Base-by-base conservation (phyloP, 1,139 yeast genomes). In the Yamadazyma epiphylla region DNA sequence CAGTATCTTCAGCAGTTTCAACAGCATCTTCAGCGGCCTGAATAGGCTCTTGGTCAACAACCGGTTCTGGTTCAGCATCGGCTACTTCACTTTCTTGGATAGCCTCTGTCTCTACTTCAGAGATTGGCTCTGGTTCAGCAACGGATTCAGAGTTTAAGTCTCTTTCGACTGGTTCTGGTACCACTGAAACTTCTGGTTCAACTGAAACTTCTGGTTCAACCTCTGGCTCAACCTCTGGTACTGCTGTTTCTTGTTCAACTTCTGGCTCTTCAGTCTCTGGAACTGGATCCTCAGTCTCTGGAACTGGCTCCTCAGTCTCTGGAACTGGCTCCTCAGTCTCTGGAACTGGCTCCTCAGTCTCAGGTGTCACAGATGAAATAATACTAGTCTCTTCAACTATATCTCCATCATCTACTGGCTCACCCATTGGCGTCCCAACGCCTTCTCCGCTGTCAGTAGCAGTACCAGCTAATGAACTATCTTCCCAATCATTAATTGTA, bases 401-500 rank as follows among this genome's bases (percentile, higher is more conserved):
- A 33, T 48, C 51, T 29, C 35, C 20, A 15, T 27, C 26, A 13
- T 33, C 30, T 4, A 29, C 37, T 8, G 41, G 32, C 19, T 35
- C 38, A 8, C 35, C 35, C 30, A 30, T 20, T 2, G 39, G 38
- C 11, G 37, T 33, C 8, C 12, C 19, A 6, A 17, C 9, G 9
- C 20, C 9, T 17, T 17, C 20, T 17, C 8, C 6, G 20, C 8
- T 19, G 9, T 25, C 21, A 15, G 22, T 24, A 3, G 28, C 11
- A 26, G 26, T 20, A 5, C n/a, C 22, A 20, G 22, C 11, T 6
- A 6, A 7, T 6, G 27, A 16, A 25, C 20, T 13, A n/a, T 39
- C 49, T 28, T 48, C 50, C 55, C 56, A 54, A 25, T 50, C 56
- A 32, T 47, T 51, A 40, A 52, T 45, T n/a, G 51, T 48, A 30